Conservation (phyloP, 2,329 filamentous ascomycete genomes). For the Sporothrix pallida region DNA sequence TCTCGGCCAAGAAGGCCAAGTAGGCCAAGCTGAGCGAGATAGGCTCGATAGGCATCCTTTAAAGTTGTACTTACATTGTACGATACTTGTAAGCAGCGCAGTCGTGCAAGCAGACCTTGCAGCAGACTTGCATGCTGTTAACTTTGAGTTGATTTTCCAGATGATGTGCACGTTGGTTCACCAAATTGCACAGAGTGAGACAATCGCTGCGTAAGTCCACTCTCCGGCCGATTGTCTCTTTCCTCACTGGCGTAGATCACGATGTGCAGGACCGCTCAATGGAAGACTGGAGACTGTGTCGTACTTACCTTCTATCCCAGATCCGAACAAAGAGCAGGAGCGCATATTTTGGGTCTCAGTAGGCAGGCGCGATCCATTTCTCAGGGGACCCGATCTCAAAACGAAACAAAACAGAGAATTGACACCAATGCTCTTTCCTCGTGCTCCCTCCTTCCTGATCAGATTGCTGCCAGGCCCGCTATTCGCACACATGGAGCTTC, state of each 20-base stretch:
- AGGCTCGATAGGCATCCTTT: too few relatives aligned
- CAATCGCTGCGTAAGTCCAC: slow-evolving; percentile 8
- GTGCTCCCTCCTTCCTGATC: background rate
- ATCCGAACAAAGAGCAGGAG: background rate
- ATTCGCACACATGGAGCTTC: background rate
- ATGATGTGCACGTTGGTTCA: background rate
- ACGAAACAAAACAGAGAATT: background rate
- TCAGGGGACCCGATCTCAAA: background rate
- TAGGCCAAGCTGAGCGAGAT: too few relatives aligned
- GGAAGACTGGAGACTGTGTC: background rate
- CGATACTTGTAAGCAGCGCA: background rate
- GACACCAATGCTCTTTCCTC: background rate
- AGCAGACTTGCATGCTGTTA: background rate
- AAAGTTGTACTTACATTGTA: too few relatives aligned
- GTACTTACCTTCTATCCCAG: slow-evolving; percentile 11
- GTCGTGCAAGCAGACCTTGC: background rate
- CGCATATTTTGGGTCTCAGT: background rate
- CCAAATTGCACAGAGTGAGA: slow-evolving; percentile 10
- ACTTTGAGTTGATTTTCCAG: background rate
- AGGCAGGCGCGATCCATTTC: background rate
- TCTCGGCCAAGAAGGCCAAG: too few relatives aligned
- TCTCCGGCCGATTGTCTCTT: background rate
- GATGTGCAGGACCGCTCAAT: background rate
- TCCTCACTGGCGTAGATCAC: background rate
- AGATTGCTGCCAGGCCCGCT: background rate